Evolutionary conservation across 352 stramenopile genomes (phyloP).

Genomic region (Globisporangium rhizosaccharum): DNA sequence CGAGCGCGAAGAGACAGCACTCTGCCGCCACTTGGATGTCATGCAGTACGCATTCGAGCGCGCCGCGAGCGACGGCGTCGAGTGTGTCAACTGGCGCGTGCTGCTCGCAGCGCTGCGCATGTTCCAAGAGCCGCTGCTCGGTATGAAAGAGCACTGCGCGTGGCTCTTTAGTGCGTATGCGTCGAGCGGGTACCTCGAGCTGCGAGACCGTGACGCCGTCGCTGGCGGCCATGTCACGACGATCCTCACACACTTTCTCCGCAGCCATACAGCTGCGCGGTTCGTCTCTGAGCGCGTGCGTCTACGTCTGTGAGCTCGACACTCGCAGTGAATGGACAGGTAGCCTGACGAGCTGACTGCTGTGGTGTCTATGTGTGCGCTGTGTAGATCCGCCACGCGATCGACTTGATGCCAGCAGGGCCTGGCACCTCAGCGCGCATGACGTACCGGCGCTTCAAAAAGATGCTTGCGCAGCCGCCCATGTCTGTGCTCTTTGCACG

Average conservation of each 20-base stretch:
- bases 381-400: constrained; percentile 38
- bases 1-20: constrained; percentile 16
- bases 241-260: constrained; percentile 47
- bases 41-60: constrained; percentile 65
- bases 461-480: constrained; percentile 34
- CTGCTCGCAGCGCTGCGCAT: constrained; percentile 53
- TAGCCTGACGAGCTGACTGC: background rate
- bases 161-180: constrained; percentile 59
- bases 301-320: background rate
- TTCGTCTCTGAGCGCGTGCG: constrained; percentile 55
- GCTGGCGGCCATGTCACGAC: constrained; percentile 32
- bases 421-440: constrained; percentile 30
- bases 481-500: constrained; percentile 37
- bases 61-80: constrained; percentile 32
- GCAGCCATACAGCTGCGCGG: constrained; percentile 37
- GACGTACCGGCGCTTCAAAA: constrained; percentile 36
- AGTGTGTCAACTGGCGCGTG: constrained; percentile 61
- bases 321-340: background rate
- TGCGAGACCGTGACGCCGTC: constrained; percentile 26
- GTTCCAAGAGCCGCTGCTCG: constrained; percentile 51
- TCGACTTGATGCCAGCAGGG: constrained; percentile 30
- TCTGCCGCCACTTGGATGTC: constrained; percentile 51
- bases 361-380: background rate
- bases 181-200: constrained; percentile 48
- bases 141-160: constrained; percentile 42